phyloP scores from a whole-genome alignment of 495 filamentous ascomycete genomes.

The Choiromyces venosus region DNA sequence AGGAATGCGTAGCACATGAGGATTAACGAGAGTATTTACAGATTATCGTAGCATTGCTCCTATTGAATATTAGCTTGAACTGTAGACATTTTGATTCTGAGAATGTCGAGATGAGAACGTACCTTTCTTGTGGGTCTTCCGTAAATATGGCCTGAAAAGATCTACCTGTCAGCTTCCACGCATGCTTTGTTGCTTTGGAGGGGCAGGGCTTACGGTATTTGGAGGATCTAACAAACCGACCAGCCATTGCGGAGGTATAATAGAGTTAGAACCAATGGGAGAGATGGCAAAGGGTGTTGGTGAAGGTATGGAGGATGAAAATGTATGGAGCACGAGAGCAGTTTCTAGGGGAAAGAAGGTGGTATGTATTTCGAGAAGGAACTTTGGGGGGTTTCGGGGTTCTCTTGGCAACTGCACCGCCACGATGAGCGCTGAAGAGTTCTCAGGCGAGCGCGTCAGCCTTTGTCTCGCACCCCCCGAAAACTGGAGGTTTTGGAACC shows the following conservation, averaged over 20 bases:
- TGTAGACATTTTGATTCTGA: neutral
- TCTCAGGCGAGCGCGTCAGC: neutral
- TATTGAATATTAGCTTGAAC: conserved; percentile 38
- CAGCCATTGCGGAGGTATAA: conserved; percentile 62
- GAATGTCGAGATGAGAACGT: conserved; percentile 35
- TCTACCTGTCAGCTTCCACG: conserved; percentile 36
- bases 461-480: neutral
- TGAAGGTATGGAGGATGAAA: conserved; percentile 10
- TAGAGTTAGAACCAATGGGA: conserved; percentile 13
- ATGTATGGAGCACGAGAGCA: neutral
- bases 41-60: conserved; percentile 95
- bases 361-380: neutral
- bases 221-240: conserved; percentile 94
- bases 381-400: conserved; percentile 26
- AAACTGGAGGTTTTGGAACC: neutral
- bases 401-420: conserved; percentile 33
- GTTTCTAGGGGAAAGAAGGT: conserved; percentile 9
- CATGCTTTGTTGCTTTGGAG: conserved; percentile 42
- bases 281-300: conserved; percentile 13
- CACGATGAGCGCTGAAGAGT: conserved; percentile 12
- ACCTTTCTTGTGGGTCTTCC: conserved; percentile 89
- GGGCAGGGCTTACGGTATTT: conserved; percentile 79
- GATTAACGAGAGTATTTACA: conserved; percentile 46
- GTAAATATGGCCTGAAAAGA: conserved; percentile 83
- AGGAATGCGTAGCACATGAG: neutral